Evolutionary conservation across 2,329 filamentous ascomycete species (phyloP), one percentile per base, ranked within the genome.

Genomic region (Penicillium sp.): DNA sequence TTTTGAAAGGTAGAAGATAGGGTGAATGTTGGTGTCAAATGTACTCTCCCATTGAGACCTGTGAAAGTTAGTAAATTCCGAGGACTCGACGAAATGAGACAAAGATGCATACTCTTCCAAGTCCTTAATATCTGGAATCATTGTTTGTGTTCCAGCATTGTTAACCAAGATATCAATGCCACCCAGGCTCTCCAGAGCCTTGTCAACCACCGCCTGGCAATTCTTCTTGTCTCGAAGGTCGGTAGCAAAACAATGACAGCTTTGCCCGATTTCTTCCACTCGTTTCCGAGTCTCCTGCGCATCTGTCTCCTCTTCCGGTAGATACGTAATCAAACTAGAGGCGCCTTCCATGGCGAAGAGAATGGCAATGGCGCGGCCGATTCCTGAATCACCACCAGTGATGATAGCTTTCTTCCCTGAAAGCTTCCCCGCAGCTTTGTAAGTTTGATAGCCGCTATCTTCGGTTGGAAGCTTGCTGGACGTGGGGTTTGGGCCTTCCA

Each of bases 341-440:
- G 88, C 89, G 1, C 89, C 90, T 72, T 94, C 90, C 80, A 90
- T 87, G 29, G 89, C 89, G 63, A 88, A 94, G 0, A 93, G 79
- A 14, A 92, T 81, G 1, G 90, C 88, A 1, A 86, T 83, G 0
- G 89, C 86, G 31, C 88, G 84, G 3, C 90, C 89, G 58, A 93
- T 93, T 2, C 89, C 89, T 7, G 83, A 87, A 72, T 93, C 89
- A 3, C 89, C 90, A n/a, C 89, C 89, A 0, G 89, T 93, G 64
- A 93, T 93, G 48, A 94, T 72, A 4, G 89, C 88, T 51, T 85
- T 88, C 73, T 87, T 89, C 55, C 85, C 88, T 60, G 82, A 73
- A 5, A 94, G 82, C 75, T 93, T 94, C 44, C 85, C 86, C 1
- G 89, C 88, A 4, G 88, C 83, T 68, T 86, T 85, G 76, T 93